These are phyloP conservation scores for Suhomyces yuchorum DNA, from an alignment of 1,139 yeast species.

Conservation along the genomic window DNA sequence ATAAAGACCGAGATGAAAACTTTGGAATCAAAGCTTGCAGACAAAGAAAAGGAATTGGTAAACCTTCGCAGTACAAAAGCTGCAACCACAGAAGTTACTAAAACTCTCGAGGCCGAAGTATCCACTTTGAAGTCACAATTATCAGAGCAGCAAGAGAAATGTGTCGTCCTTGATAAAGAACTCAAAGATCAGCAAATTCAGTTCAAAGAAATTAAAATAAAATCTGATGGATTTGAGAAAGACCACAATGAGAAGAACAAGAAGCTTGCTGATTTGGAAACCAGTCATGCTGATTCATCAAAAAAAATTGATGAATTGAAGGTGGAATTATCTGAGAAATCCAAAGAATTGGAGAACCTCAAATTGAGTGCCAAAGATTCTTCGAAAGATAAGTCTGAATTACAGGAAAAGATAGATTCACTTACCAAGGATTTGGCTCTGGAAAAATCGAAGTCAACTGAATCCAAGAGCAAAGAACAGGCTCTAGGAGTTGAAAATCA, in stretches of 20 bases:
- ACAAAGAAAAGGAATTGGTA: conserved; percentile 1
- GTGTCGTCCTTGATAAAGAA: background rate
- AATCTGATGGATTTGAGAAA: background rate
- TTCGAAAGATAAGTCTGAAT: background rate
- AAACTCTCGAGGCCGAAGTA: background rate
- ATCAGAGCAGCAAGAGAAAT: background rate
- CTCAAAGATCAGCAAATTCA: background rate
- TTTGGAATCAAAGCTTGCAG: conserved; percentile 6
- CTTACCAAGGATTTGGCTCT: conserved; percentile 1
- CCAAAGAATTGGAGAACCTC: background rate
- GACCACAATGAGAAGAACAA: background rate
- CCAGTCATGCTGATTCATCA: background rate
- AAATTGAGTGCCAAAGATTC: background rate
- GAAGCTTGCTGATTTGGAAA: background rate
- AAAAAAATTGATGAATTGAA: background rate
- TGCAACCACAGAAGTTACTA: background rate
- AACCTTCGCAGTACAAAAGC: background rate
- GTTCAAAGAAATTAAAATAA: background rate
- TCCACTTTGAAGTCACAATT: background rate
- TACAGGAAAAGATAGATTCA: background rate
- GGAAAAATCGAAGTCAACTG: background rate
- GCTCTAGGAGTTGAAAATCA: background rate
- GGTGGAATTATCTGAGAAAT: background rate
- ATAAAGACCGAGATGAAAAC: background rate
- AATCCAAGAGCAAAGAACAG: background rate